Evolutionary conservation across 768 basidiomycete species (phyloP), one percentile per base, ranked within the genome.

Genomic region (Boletus rubescentipes): DNA sequence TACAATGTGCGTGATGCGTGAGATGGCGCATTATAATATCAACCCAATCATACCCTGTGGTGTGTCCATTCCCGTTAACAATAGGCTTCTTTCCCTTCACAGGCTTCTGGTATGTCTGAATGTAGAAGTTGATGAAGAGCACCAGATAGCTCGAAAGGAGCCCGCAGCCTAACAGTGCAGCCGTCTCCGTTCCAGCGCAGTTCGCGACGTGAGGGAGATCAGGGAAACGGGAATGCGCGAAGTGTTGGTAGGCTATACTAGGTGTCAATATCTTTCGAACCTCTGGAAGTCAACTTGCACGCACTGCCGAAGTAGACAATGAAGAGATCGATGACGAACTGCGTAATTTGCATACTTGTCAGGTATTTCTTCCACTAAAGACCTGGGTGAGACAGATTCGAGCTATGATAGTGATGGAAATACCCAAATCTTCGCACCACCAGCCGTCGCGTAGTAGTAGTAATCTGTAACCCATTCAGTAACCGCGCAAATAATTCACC

Each of bases 371-470:
- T 99, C 97, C 97, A 99, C 96, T 95, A 21, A 44, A 20, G 9
- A 37, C 12, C 15, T 23, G 6, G 2, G 34, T 62, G 46, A 59
- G 54, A 50, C 9, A 40, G 36, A 39, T 20, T 10, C 18, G 1
- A 18, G 36, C 31, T n/a, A 46, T 20, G n/a, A 29, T 11, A 46
- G 55, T 11, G 20, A 41, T 4, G 2, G 18, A 69, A 79, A 49
- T 73, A 94, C 93, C 94, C 97, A 98, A 74, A 98, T 93, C 75
- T 80, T 91, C 67, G 89, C 89, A 58, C 97, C 97, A 66, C 96
- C 93, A 46, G 97, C 94, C 46, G 97, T 98, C 23, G 94, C 94
- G 74, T 89, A 98, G 77, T 99, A 99, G 76, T 99, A 99, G 73
- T 98, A 99, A 77, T 99, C 94, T 95, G 65, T 7, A 18, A 8